These are phyloP conservation scores for Achaetomium macrosporum DNA, from an alignment of 2,329 filamentous ascomycete genomes.

Conservation along the genomic window DNA sequence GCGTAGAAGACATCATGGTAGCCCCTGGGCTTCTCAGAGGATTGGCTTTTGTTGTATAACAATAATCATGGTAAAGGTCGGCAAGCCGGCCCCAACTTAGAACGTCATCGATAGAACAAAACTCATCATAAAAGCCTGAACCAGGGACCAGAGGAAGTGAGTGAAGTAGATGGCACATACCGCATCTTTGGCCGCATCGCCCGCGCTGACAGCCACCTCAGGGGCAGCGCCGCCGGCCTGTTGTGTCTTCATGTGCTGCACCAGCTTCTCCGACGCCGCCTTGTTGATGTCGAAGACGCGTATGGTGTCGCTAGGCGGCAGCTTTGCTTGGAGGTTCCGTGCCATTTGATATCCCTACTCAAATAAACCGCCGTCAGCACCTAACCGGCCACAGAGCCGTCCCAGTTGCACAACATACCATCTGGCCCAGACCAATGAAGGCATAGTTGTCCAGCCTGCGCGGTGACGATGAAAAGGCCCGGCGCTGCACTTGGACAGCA, in stretches of 20 bases:
- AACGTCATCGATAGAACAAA: slow-evolving; percentile 47
- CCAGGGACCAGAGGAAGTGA: neutral
- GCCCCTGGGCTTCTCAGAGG: slow-evolving; percentile 52
- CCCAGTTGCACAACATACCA: slow-evolving; percentile 39
- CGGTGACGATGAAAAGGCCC: slow-evolving; percentile 46
- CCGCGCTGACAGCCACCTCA: slow-evolving; percentile 39
- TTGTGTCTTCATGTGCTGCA: slow-evolving; percentile 40
- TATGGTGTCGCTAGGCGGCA: slow-evolving; percentile 45
- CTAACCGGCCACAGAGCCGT: neutral
- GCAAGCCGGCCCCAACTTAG: slow-evolving; percentile 61
- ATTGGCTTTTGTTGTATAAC: slow-evolving; percentile 61
- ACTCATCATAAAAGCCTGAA: slow-evolving; percentile 26
- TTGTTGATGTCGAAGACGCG: slow-evolving; percentile 53
- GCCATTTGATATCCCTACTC: slow-evolving; percentile 57
- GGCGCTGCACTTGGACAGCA: slow-evolving; percentile 31
- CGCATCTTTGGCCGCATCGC: slow-evolving; percentile 46
- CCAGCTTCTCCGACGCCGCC: slow-evolving; percentile 41
- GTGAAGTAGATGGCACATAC: slow-evolving; percentile 36
- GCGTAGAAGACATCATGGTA: neutral
- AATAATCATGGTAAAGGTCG: slow-evolving; percentile 57
- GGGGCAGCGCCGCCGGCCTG: slow-evolving; percentile 41
- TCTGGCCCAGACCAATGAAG: slow-evolving; percentile 56
- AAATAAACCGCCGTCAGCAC: slow-evolving; percentile 4
- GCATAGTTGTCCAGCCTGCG: slow-evolving; percentile 48
- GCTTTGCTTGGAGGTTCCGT: slow-evolving; percentile 54